Evolutionary conservation across 805 yeast genomes (phyloP), one percentile per base, ranked within the genome.

Genomic region (Wickerhamiella dianesei): DNA sequence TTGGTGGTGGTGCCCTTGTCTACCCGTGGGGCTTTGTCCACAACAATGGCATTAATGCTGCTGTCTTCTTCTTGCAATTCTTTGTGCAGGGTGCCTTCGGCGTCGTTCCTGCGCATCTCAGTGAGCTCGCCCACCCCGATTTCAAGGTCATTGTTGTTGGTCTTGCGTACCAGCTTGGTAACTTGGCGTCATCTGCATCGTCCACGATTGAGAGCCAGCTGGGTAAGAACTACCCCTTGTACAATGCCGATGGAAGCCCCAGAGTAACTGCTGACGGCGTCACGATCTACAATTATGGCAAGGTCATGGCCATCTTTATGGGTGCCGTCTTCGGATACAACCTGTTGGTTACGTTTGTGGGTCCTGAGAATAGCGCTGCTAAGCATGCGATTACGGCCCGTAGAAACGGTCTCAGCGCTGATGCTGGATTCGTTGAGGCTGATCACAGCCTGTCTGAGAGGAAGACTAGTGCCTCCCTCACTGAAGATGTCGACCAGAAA

Each of bases 51-150:
- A 69, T 75, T 51, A 74, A 73, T 50, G 81, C 79, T 25, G 78
- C 79, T 1, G 77, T 65, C 4, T 80, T 80, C 63, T 78, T 78
- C 65, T 58, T 79, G 57, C 82, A 79, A 59, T 72, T 74, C 56
- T 73, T 75, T 47, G 81, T 80, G 3, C 80, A 77, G 67, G 87
- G 86, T 32, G 78, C 79, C 4, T 81, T 84, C 82, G 86, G 87
- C 51, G 75, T 80, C 43, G 69, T 76, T 12, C 84, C 87, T 16
- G 72, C 78, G 40, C 78, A 79, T 61, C 64, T 81, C 37, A 67
- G 78, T 25, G 88, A 81, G 61, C 66, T 80, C 44, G 73, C 82
- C 13, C 80, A 79, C 48, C 79, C 82, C 14, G 74, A 75, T 35
- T 75, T 75, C 59, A 68, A 83, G 56, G 69, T 85, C 1, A 69